Evolutionary conservation across 2,329 filamentous ascomycete species (phyloP).

Genomic region (Cercospora citrullina): DNA sequence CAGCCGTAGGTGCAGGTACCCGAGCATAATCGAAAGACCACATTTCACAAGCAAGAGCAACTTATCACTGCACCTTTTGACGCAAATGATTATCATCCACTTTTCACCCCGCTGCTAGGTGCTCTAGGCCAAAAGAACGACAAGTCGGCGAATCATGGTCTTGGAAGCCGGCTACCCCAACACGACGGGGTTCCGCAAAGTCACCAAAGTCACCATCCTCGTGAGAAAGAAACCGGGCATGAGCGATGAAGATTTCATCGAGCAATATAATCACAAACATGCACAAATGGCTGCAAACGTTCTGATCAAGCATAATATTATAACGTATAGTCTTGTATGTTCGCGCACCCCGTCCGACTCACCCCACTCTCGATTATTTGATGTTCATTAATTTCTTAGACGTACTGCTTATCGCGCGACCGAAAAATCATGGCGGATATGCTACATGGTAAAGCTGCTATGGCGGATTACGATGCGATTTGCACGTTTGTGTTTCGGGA

Average conservation of each 20-base stretch:
- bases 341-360: background rate
- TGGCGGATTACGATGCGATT: conserved; percentile 50
- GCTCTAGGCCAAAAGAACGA: background rate
- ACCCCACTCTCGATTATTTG: background rate
- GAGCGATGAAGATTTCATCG: conserved; percentile 47
- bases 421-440: conserved; percentile 49
- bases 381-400: conserved; percentile 34
- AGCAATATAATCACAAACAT: conserved; percentile 50
- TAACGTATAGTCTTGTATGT: conserved; percentile 49
- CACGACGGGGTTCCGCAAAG: conserved; percentile 49
- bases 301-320: conserved; percentile 46
- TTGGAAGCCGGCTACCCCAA: conserved; percentile 49
- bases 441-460: conserved; percentile 44
- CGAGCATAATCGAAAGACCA: background rate
- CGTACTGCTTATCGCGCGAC: conserved; percentile 49
- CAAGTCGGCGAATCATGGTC: conserved; percentile 33
- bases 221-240: conserved; percentile 51
- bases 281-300: conserved; percentile 48
- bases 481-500: conserved; percentile 52
- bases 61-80: background rate
- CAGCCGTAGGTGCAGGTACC: conserved; percentile 3
- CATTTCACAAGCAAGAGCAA: background rate
- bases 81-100: background rate
- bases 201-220: conserved; percentile 49
- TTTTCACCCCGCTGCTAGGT: background rate